Percentiles rank a stretch among this genome's conserved stretches.
Conservation (phyloP, 192 early-diverging fungal species). For the Umbelopsis vinacea region DNA sequence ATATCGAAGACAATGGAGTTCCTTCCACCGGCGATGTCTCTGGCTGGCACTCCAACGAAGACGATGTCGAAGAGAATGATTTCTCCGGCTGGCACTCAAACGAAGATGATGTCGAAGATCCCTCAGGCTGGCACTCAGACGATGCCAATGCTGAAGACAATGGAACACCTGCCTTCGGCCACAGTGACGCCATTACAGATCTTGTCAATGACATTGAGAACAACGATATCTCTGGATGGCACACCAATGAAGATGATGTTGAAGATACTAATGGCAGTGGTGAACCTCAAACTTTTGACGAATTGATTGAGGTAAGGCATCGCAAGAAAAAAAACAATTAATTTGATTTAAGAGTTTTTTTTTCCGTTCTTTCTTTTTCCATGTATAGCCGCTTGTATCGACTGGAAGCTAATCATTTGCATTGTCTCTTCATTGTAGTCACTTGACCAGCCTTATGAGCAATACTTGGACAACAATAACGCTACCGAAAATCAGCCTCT, state of each 20-base stretch:
- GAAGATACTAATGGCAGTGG: neutral
- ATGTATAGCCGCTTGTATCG: too few relatives aligned
- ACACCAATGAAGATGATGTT: neutral
- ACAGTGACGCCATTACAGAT: too few relatives aligned
- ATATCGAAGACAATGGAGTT: neutral
- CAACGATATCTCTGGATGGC: neutral
- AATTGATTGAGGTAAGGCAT: neutral
- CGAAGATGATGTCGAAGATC: neutral
- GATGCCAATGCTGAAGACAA: neutral
- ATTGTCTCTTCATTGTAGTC: neutral
- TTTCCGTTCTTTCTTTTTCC: too few relatives aligned
- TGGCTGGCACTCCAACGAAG: too few relatives aligned
- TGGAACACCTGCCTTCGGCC: too few relatives aligned
- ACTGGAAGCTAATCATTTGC: neutral
- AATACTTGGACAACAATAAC: conserved; percentile 6
- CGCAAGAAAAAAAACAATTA: too few relatives aligned
- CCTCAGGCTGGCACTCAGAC: too few relatives aligned
- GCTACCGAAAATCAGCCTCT: conserved; percentile 1
- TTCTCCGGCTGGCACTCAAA: neutral
- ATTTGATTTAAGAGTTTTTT: too few relatives aligned
- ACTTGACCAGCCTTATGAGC: conserved; percentile 6
- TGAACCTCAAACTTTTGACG: neutral
- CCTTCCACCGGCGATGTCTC: neutral
- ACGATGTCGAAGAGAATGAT: too few relatives aligned
- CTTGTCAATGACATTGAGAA: too few relatives aligned